Conservation (phyloP, 345 rosid species). For the Combretum micranthum region DNA sequence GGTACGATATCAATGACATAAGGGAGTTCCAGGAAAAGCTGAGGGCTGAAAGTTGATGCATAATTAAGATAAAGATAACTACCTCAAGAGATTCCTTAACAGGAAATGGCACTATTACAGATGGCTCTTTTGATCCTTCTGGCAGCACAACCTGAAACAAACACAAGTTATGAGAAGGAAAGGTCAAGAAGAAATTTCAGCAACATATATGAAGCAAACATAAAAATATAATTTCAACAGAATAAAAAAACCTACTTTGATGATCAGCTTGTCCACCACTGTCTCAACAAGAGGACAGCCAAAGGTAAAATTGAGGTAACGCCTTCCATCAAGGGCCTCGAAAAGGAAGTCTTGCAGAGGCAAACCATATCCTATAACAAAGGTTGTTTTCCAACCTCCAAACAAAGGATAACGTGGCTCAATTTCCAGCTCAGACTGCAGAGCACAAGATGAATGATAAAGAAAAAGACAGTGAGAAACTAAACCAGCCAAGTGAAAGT, state of each 20-base stretch:
- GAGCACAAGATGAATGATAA: conserved; percentile 5
- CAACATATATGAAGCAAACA: neutral
- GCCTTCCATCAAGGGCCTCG: conserved; percentile 77
- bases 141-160: conserved; percentile 88
- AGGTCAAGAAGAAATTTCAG: neutral
- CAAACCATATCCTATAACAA: conserved; percentile 82
- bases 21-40: neutral
- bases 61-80: conserved; percentile 11
- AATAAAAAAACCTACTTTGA: conserved; percentile 53
- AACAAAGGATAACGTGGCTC: conserved; percentile 95
- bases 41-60: neutral
- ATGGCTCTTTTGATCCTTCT: conserved; percentile 92
- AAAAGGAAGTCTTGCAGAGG: conserved; percentile 90
- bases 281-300: conserved; percentile 91
- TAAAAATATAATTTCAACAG: neutral
- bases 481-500: neutral
- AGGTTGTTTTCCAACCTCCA: conserved; percentile 99
- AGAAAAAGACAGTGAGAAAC: conserved; percentile 8
- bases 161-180: conserved; percentile 10
- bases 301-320: conserved; percentile 91
- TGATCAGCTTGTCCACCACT: conserved; percentile 75
- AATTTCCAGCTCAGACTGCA: conserved; percentile 95
- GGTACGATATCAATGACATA: neutral
- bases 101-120: conserved; percentile 70
- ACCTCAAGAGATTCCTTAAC: conserved; percentile 82